These are phyloP conservation scores for Picea sitchensis DNA, from an alignment of 75 land plant genomes.

Conservation along the genomic window DNA sequence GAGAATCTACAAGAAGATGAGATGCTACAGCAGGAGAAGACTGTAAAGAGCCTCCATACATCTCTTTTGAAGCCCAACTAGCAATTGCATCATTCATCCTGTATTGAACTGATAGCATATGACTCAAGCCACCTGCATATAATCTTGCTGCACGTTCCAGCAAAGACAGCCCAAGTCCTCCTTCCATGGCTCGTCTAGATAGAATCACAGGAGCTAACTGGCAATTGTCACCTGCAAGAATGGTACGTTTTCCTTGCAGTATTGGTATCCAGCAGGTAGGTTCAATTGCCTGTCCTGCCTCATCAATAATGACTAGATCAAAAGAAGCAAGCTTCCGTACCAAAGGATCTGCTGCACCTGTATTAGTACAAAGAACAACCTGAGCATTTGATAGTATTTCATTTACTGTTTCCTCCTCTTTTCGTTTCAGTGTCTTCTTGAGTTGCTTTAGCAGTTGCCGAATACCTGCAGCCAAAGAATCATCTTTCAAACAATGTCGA, in stretches of 20 bases:
- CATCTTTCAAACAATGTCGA: conserved; percentile 72
- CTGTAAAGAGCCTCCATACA: conserved; percentile 63
- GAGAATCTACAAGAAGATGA: conserved; percentile 72
- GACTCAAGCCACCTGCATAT: conserved; percentile 58
- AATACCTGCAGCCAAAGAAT: conserved; percentile 74
- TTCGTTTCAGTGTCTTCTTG: conserved; percentile 63
- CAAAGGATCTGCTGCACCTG: conserved; percentile 84
- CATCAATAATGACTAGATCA: conserved; percentile 91
- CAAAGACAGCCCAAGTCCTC: conserved; percentile 76
- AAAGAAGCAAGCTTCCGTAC: conserved; percentile 55
- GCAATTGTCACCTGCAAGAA: conserved; percentile 88
- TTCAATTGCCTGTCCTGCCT: conserved; percentile 92
- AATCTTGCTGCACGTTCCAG: conserved; percentile 69
- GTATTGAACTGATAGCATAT: conserved; percentile 61
- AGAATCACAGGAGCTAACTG: conserved; percentile 88
- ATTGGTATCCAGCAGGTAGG: conserved; percentile 88
- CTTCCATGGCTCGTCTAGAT: conserved; percentile 71
- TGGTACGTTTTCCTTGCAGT: conserved; percentile 63
- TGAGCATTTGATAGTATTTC: conserved; percentile 63
- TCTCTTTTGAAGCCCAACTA: conserved; percentile 88
- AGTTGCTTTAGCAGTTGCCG: conserved; percentile 80
- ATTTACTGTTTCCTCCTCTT: conserved; percentile 65
- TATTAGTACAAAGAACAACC: conserved; percentile 82
- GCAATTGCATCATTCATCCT: conserved; percentile 90
- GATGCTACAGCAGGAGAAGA: conserved; percentile 65